phyloP scores from a whole-genome alignment of 1,284 basidiomycete genomes.

The Entoloma clypeatum region DNA sequence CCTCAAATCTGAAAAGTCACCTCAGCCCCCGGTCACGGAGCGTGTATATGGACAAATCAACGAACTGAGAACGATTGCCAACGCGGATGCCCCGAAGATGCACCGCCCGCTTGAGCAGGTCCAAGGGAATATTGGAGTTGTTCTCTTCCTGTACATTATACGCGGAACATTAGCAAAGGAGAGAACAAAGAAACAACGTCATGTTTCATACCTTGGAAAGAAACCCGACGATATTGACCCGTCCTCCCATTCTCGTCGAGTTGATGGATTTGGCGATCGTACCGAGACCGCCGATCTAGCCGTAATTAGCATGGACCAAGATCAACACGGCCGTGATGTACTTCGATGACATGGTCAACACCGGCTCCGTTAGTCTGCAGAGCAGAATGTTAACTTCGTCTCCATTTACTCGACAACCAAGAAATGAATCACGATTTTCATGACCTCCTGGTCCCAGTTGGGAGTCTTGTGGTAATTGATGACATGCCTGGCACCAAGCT shows the following conservation, averaged over 20 bases:
- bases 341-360: constrained; percentile 58
- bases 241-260: constrained; percentile 40
- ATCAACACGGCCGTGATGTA: constrained; percentile 16
- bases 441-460: constrained; percentile 53
- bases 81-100: constrained; percentile 34
- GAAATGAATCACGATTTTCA: constrained; percentile 33
- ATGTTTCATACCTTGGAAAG: constrained; percentile 18
- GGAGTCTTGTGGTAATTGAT: constrained; percentile 58
- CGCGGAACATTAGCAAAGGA: not conserved
- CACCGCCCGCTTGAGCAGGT: constrained; percentile 17
- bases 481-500: constrained; percentile 46
- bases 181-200: not conserved
- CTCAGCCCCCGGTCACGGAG: not conserved
- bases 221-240: constrained; percentile 48
- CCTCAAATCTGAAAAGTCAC: constrained; percentile 34
- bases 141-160: constrained; percentile 7
- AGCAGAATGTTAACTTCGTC: not conserved
- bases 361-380: constrained; percentile 44
- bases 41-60: too few species aligned
- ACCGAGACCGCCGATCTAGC: constrained; percentile 46
- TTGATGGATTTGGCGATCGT: constrained; percentile 46
- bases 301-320: not conserved
- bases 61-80: constrained; percentile 31
- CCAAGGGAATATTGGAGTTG: constrained; percentile 11
- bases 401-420: not conserved